Percentiles rank a stretch among this genome's conserved stretches.
Conservation (phyloP, 257 asterid species). For the Paulownia fortunei region DNA sequence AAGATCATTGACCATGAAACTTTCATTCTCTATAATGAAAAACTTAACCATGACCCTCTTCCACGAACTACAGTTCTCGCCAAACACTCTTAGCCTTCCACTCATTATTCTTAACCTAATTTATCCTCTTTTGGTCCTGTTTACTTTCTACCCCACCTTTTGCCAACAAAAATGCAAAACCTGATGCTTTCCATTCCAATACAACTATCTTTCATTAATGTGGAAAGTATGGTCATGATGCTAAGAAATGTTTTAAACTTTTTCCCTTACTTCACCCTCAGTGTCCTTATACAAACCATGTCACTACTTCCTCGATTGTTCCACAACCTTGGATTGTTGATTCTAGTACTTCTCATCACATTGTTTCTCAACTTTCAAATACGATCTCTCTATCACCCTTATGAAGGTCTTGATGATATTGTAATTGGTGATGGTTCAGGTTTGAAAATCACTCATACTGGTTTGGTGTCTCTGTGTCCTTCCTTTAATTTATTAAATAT, state of each 20-base stretch:
- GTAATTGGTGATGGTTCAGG: neutral
- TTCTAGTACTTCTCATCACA: neutral
- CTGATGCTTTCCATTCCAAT: neutral
- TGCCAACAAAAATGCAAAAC: neutral
- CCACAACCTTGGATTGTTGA: neutral
- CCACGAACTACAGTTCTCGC: neutral
- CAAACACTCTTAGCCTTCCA: neutral
- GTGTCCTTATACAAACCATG: neutral
- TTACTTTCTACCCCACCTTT: neutral
- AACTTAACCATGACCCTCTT: neutral
- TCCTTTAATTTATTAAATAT: neutral
- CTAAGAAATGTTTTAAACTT: neutral
- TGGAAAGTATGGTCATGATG: neutral
- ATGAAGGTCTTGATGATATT: neutral
- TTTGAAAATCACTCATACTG: neutral
- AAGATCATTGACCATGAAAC: neutral
- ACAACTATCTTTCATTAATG: neutral
- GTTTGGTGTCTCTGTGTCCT: neutral
- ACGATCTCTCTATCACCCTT: neutral
- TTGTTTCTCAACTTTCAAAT: neutral
- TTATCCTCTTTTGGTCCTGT: neutral
- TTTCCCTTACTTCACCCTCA: neutral
- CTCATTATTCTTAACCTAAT: neutral
- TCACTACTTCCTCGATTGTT: neutral
- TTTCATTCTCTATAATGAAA: neutral